Evolutionary conservation across 2,329 filamentous ascomycete genomes (phyloP), one percentile per base, ranked within the genome.

Genomic region (Capronia epimyces): DNA sequence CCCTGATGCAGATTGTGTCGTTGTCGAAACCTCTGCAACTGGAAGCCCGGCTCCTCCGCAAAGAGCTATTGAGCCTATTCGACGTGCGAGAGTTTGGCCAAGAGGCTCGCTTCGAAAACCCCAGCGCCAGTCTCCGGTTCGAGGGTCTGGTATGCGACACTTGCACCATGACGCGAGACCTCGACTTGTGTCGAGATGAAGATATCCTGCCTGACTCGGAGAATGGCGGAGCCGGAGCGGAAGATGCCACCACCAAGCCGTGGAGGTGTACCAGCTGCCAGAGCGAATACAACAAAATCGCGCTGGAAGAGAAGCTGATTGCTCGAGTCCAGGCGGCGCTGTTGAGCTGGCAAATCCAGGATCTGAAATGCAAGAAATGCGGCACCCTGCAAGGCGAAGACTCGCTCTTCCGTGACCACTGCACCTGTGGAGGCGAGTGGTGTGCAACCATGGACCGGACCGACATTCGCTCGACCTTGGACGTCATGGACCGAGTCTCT

Each of bases 51-150:
- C 75, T 95, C 1, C 77, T 98, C 1, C 83, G 94, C 46, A 94
- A 94, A 62, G 91, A 97, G 53, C 76, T 98, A 0, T 80, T 98
- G 0, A 79, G 84, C 8, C 77, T 97, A 46, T 96, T 98, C 67
- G 93, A 98, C 50, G 83, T 98, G 46, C 86, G 89, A 61, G 93
- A 98, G 69, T 98, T 98, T 73, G 87, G 84, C 67, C 79, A 84
- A 46, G 88, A 91, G 49, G 91, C 86, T n/a, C 79, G 83, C 2
- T 98, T 97, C 67, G 75, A 80, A 53, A 97, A 97, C 66, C 91
- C 93, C 0, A 87, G 82, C 45, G 82, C 86, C 49, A 83, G 78
- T 39, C 77, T 97, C 3, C 80, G 79, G 58, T 73, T 98, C 3
- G 67, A 77, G 3, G 86, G 91, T 64, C 72, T 96, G 25, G 87